Base-by-base conservation (phyloP, 2,329 filamentous ascomycete species). In the Dichotomopilus funicola region DNA sequence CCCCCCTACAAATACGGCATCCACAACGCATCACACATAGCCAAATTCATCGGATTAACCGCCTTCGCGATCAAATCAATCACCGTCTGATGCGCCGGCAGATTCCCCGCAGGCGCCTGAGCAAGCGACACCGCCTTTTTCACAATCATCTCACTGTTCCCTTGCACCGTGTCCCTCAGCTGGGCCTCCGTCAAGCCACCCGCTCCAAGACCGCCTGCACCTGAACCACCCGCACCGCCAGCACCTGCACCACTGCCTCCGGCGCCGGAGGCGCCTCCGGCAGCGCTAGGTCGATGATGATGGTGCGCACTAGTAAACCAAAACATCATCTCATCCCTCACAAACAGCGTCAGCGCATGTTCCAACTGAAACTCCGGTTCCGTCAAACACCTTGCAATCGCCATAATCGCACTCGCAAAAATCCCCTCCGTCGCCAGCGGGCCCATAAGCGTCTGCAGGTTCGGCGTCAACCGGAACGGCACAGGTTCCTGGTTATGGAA, bases 401-500 rank as follows among this genome's bases (percentile, higher is more conserved):
- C 91, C 91, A 99, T 96, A 64, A 99, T 81, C 1, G 90, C 87
- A 65, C 88, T 89, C n/a, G 88, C 88, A 71, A 95, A 99, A 68
- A 99, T 95, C 57, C 94, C 94, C 71, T 99, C 94, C 3, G 91
- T 94, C 10, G 92, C 91, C 63, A 99, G 81, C 4, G 95, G 94
- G 2, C 95, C 95, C 87, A 99, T 95, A 44, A 99, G 78, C 1
- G 88, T 91, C 74, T 99, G 94, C 54, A 99, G 78, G 70, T 97
- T 99, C 50, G 94, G 94, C 33, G 92, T 97, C 41, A 99, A 82
- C 40, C 94, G 89, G 88, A 99, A 99, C 3, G 94, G 94, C 49
- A 99, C 94, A 8, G 90, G 87, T 73, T 99, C 94, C 3, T 87
- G 87, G 73, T 97, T 97, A 71, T 92, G 88, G 78, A 99, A 96